Base-by-base conservation (phyloP, 225 moss, liverwort and hornwort genomes). In the Sphagnum tenellum region DNA sequence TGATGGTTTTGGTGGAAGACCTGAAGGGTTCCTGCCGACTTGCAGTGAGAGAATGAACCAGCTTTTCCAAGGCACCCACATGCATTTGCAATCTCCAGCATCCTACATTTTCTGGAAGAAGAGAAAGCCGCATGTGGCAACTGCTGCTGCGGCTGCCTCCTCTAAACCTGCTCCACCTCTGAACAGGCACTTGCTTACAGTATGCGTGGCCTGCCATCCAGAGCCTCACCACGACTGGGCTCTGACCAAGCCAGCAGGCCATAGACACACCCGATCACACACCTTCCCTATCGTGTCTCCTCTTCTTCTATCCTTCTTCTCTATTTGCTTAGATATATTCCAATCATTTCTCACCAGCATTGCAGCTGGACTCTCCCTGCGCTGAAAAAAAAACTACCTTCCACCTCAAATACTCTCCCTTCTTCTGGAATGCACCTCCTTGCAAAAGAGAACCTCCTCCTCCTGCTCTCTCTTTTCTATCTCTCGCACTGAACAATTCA, bases 201-300 rank as follows among this genome's bases (percentile, higher is more conserved):
- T 79, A 56, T 62, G 61, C 60, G 66, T 75, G 77, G 68, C 63
- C 65, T 49, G 80, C 69, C 84, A 75, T 84, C 80, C 80, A 84
- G 68, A 73, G 75, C 77, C 75, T 80, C 63, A 75, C 29, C 29
- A 29, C 66, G 6, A 73, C 60, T 66, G 68, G 77, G 13, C 46
- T 71, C 12, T 75, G 69, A 10, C 55, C 80, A 71, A 71, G 68
- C 60, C 80, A 75, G 58, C 71, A 70, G 80, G 84, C 80, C 84
- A 84, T 84, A 77, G 63, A 73, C 73, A 66, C 64, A 66, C 66
- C 73, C 60, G 66, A 29, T 29, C 29, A 29, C 29, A 29, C 29
- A 29, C 29, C 0, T 29, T 29, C 29, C 29, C 29, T 29, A 29
- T 29, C 29, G 29, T 29, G 29, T 29, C 29, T 29, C 1, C 29